Percentiles rank a stretch among this genome's conserved stretches.
phyloP scores from a whole-genome alignment of 2,329 filamentous ascomycete genomes.

The Xylaria sp. region DNA sequence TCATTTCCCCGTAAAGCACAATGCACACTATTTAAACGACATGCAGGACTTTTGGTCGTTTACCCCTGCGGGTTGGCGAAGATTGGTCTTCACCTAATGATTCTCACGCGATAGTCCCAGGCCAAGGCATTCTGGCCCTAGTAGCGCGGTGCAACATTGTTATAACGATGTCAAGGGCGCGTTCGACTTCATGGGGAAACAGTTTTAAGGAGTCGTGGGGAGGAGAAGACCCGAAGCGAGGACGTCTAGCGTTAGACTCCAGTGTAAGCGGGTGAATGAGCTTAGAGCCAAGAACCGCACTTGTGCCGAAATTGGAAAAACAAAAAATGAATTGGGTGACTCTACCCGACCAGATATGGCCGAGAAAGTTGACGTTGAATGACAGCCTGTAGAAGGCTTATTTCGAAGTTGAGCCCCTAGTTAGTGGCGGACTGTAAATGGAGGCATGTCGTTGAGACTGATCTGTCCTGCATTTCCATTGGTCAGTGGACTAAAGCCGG shows the following conservation, averaged over 20 bases:
- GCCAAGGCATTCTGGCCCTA: constrained; percentile 14
- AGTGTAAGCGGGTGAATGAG: constrained; percentile 16
- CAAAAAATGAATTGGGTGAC: constrained; percentile 19
- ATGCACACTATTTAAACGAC: constrained; percentile 21
- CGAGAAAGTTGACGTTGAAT: constrained; percentile 25
- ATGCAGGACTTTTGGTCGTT: constrained; percentile 21
- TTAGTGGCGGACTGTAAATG: constrained; percentile 31
- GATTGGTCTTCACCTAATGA: constrained; percentile 15
- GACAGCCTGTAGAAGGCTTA: constrained; percentile 30
- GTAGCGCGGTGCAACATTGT: constrained; percentile 12
- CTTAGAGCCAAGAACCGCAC: constrained; percentile 16
- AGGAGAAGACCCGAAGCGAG: not conserved
- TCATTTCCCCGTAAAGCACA: constrained; percentile 13
- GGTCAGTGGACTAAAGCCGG: constrained; percentile 20
- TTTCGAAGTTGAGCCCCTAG: constrained; percentile 27
- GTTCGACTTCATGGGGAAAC: constrained; percentile 20
- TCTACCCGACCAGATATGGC: constrained; percentile 22
- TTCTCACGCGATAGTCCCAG: constrained; percentile 12
- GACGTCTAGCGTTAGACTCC: not conserved
- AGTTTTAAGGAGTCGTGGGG: constrained; percentile 9
- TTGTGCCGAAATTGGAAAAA: constrained; percentile 24
- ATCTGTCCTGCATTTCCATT: constrained; percentile 23
- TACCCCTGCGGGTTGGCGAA: constrained; percentile 16
- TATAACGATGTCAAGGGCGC: constrained; percentile 16
- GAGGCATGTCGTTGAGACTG: constrained; percentile 22